phyloP scores from a whole-genome alignment of 306 rosid species.

The Begonia peltatifolia region DNA sequence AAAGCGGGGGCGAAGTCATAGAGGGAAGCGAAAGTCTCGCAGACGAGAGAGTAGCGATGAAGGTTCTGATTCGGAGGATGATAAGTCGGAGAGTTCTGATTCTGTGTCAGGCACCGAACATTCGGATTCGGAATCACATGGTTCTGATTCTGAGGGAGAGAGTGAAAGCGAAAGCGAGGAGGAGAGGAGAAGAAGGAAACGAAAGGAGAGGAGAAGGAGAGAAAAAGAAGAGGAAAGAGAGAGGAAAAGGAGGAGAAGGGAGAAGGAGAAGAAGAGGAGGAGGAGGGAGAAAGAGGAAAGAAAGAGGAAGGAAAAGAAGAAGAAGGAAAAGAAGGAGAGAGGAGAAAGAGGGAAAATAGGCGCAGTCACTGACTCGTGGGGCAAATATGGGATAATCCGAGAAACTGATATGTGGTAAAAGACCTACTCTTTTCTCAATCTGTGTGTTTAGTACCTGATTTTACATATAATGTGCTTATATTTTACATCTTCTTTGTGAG shows the following conservation, averaged over 20 bases:
- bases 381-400: conserved; percentile 68
- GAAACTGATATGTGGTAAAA: conserved; percentile 98
- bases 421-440: not conserved
- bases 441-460: not conserved
- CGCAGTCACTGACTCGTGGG: conserved; percentile 86
- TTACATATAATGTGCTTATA: too few species aligned
- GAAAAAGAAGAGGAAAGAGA: conserved; percentile 12
- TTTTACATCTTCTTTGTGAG: too few species aligned
- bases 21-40: conserved; percentile 39
- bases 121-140: conserved; percentile 21
- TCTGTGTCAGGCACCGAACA: conserved; percentile 20
- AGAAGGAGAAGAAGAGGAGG: conserved; percentile 20
- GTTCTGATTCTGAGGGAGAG: conserved; percentile 24
- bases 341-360: conserved; percentile 70
- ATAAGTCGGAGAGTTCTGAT: conserved; percentile 28
- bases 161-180: conserved; percentile 35
- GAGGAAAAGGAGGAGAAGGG: conserved; percentile 21
- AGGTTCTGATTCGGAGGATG: conserved; percentile 22
- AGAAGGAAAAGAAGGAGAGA: conserved; percentile 43
- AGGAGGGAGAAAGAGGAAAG: conserved; percentile 17
- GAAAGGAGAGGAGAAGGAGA: conserved; percentile 13
- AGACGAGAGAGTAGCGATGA: conserved; percentile 39
- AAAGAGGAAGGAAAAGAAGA: conserved; percentile 24
- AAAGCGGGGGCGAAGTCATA: conserved; percentile 11
- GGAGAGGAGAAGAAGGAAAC: conserved; percentile 20